These are phyloP conservation scores for Colletotrichum echinochloae DNA, from an alignment of 2,329 filamentous ascomycete species.

Conservation along the genomic window DNA sequence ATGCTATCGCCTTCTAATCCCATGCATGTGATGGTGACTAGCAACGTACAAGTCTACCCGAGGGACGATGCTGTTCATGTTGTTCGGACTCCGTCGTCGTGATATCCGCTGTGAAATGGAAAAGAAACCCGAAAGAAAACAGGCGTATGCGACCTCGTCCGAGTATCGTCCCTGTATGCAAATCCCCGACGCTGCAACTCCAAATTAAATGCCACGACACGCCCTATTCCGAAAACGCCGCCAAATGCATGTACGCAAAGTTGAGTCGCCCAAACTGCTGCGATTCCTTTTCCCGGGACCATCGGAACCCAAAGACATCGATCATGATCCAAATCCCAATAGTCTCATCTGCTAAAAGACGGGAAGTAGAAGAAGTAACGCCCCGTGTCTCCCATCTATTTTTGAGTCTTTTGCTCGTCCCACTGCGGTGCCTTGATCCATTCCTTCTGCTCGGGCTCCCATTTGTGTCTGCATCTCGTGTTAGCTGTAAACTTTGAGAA, in stretches of 20 bases:
- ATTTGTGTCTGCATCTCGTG: slow-evolving; percentile 64
- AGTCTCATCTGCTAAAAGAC: not conserved
- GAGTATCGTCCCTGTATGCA: slow-evolving; percentile 12
- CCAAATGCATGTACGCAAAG: slow-evolving; percentile 29
- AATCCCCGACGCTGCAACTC: slow-evolving; percentile 24
- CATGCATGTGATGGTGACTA: not conserved
- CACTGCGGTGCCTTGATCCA: slow-evolving; percentile 62
- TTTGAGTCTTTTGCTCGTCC: slow-evolving; percentile 16
- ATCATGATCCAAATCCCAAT: slow-evolving; percentile 4
- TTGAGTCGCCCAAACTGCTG: slow-evolving; percentile 11
- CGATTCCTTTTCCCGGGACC: slow-evolving; percentile 1
- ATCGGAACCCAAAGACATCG: not conserved
- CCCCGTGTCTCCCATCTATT: not conserved
- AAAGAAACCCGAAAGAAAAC: slow-evolving; percentile 1
- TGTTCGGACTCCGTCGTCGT: slow-evolving; percentile 21
- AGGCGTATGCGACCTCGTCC: slow-evolving; percentile 2
- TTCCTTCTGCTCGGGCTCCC: slow-evolving; percentile 67
- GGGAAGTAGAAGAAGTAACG: not conserved
- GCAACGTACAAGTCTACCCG: not conserved
- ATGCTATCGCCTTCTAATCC: not conserved
- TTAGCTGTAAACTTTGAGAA: slow-evolving; percentile 17
- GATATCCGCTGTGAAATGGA: slow-evolving; percentile 9
- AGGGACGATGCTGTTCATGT: slow-evolving; percentile 2
- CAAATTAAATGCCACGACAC: slow-evolving; percentile 24
- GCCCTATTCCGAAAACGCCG: slow-evolving; percentile 29